These are phyloP conservation scores for Lavandula angustifolia DNA, from an alignment of 257 asterid genomes.

Conservation along the genomic window DNA sequence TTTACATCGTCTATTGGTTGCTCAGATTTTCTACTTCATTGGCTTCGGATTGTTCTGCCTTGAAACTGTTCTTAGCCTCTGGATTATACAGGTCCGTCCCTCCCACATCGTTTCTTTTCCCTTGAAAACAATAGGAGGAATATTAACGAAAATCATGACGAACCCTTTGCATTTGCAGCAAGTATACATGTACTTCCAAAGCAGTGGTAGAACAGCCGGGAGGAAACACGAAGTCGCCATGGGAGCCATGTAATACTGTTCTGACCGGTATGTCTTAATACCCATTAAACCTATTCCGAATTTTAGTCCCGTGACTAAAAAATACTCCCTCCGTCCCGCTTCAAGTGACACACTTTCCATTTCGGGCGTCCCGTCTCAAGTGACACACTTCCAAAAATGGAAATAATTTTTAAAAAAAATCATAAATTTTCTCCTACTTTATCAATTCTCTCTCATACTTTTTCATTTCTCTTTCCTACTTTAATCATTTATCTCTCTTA, in stretches of 20 bases:
- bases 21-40: conserved; percentile 64
- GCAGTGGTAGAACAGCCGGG: conserved; percentile 87
- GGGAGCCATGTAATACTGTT: conserved; percentile 33
- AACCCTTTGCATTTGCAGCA: conserved; percentile 52
- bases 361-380: no score
- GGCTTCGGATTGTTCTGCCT: conserved; percentile 88
- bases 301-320: no score
- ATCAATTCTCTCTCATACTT: no score
- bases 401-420: no score
- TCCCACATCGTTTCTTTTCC: not conserved
- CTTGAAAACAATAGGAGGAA: not conserved
- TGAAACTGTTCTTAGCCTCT: conserved; percentile 76
- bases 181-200: conserved; percentile 84
- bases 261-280: no score
- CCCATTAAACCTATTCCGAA: no score
- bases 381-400: no score
- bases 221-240: conserved; percentile 75
- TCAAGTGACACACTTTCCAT: no score
- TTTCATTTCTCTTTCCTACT: no score
- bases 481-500: no score
- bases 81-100: conserved; percentile 83
- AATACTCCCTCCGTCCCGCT: no score
- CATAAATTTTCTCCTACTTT: no score
- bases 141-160: not conserved
- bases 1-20: not conserved